These are phyloP conservation scores for Cladophialophora immunda DNA, from an alignment of 2,329 filamentous ascomycete genomes.

Conservation along the genomic window DNA sequence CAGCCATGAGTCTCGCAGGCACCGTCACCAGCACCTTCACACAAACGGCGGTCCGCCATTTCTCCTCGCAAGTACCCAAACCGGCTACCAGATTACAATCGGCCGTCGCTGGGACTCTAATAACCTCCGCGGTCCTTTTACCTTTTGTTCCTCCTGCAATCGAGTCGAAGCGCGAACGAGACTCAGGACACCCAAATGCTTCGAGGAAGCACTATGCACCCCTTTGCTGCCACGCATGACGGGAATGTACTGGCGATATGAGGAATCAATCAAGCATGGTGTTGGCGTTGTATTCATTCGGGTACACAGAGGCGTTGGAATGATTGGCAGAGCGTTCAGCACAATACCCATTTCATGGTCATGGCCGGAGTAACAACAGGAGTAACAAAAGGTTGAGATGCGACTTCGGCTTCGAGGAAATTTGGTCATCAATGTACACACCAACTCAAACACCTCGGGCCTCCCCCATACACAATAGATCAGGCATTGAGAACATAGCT, in stretches of 20 bases:
- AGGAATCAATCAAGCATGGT: conserved; percentile 15
- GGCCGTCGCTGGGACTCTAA: conserved; percentile 52
- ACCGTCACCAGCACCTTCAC: conserved; percentile 29
- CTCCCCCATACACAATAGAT: conserved; percentile 8
- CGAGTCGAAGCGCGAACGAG: conserved; percentile 54
- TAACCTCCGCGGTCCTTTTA: conserved; percentile 53
- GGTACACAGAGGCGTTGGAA: conserved; percentile 9
- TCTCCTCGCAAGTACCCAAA: conserved; percentile 53
- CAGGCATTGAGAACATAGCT: conserved; percentile 3
- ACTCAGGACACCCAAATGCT: conserved; percentile 48
- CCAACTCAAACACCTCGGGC: conserved; percentile 8
- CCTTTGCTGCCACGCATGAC: conserved; percentile 39
- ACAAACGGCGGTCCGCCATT: conserved; percentile 51
- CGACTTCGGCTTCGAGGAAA: neutral
- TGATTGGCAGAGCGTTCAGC: conserved; percentile 13
- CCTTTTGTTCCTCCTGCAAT: conserved; percentile 58
- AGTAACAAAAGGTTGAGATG: conserved; percentile 2
- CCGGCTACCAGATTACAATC: conserved; percentile 51
- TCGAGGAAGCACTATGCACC: conserved; percentile 47
- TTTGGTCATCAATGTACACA: conserved; percentile 29
- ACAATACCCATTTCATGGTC: conserved; percentile 20
- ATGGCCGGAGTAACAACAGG: conserved; percentile 16
- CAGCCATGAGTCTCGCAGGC: conserved; percentile 35
- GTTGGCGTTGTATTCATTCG: conserved; percentile 20
- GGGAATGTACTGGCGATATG: conserved; percentile 9